Evolutionary conservation across 306 rosid genomes (phyloP), one percentile per base, ranked within the genome.

Genomic region (Prunus fruticosa): DNA sequence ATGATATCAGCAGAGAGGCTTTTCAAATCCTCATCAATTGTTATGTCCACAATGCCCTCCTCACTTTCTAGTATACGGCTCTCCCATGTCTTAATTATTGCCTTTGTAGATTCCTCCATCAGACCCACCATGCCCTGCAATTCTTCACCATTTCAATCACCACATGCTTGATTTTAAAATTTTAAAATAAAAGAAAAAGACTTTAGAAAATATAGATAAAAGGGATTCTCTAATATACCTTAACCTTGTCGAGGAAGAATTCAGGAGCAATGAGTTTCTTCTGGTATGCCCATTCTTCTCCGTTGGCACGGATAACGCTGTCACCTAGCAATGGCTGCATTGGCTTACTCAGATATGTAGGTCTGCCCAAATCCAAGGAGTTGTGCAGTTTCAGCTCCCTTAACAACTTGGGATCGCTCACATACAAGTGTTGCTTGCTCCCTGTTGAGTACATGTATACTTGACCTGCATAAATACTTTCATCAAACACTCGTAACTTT

Each of bases 301-400:
- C 75, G 3, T 71, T 71, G 5, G 75, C 75, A 8, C 61, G 30
- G 23, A 71, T 71, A 32, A 71, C 30, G 75, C 75, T 23, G 32
- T 71, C 2, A 52, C 75, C 75, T 32, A 71, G 64, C 50, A 71
- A 10, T 15, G 75, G 64, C 49, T 52, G 25, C 22, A 53, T 7
- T 11, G 75, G n/a, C 50, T 71, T 71, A 32, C 64, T 53, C 64
- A 71, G 64, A 71, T 71, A 71, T 11, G 75, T 32, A n/a, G 76
- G 76, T 56, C 76, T 71, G 14, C 76, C 49, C 52, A 71, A 11
- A 3, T 34, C 51, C 11, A 71, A 54, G 65, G 76, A 71, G 65
- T 19, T 53, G 76, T 54, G 65, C 22, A 71, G 65, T 7, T 56
- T 71, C 76, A 71, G 76, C 76, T 71, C 76, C 52, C 65, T 54